Percentiles rank a stretch among this genome's conserved stretches.
Evolutionary conservation across 768 basidiomycete species (phyloP).

Genomic region (Macrolepiota dolichaula): DNA sequence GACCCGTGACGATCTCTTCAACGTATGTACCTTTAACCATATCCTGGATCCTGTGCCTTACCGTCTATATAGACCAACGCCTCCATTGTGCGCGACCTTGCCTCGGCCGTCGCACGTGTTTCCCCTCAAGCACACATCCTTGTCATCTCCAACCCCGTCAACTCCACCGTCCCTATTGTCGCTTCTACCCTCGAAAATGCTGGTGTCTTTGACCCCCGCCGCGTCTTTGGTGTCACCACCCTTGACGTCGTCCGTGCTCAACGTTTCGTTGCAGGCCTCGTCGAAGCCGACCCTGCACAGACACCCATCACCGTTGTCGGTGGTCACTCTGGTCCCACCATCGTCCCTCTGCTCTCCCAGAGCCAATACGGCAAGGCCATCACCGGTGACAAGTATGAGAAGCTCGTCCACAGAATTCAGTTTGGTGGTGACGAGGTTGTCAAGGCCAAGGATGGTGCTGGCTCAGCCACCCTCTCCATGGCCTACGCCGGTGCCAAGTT

Average conservation of each 20-base stretch:
- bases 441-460: conserved; percentile 94
- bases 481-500: conserved; percentile 94
- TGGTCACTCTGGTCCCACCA: conserved; percentile 96
- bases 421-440: conserved; percentile 99
- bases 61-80: conserved; percentile 75
- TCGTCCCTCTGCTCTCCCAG: conserved; percentile 94
- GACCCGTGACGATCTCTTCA: conserved; percentile 97
- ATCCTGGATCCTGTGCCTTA: not conserved
- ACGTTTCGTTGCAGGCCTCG: conserved; percentile 79
- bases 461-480: conserved; percentile 94
- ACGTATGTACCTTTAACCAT: conserved; percentile 47
- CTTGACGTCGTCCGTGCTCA: conserved; percentile 97
- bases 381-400: conserved; percentile 68
- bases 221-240: conserved; percentile 94
- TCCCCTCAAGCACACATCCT: conserved; percentile 90
- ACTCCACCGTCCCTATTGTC: conserved; percentile 97
- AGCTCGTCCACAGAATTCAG: conserved; percentile 91
- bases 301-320: conserved; percentile 84
- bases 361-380: conserved; percentile 64
- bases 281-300: conserved; percentile 61
- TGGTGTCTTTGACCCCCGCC: conserved; percentile 86
- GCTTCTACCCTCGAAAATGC: conserved; percentile 88
- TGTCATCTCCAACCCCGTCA: conserved; percentile 99
- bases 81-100: conserved; percentile 95
- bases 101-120: conserved; percentile 79